Base-by-base conservation (phyloP, 495 filamentous ascomycete species). In the Entonaema liquescens region DNA sequence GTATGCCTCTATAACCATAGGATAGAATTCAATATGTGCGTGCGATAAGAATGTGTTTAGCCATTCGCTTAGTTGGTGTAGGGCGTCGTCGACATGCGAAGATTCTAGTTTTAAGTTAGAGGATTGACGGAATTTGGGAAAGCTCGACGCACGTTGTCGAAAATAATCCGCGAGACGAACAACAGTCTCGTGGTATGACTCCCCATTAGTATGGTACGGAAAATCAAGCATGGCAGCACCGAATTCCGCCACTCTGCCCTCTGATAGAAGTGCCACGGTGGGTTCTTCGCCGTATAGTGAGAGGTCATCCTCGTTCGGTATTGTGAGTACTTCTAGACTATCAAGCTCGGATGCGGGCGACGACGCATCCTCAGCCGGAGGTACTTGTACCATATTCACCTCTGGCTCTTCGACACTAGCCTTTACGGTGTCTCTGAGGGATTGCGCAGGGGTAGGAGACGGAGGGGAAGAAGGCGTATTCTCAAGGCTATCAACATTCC, bases 381-480 rank as follows among this genome's bases (percentile, higher is more conserved):
- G 54, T 42, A 50, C 33, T 49, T 72, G 65, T 57, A 75, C 50
- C 75, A 83, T 80, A 52, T 76, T 81, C 19, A 76, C 65, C 57
- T 83, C 81, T 15, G 78, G 53, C 50, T 77, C 79, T 71, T 84
- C 83, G n/a, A 83, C 76, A 59, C 79, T 82, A 49, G 72, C 54
- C 52, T 79, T 76, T 55, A 80, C 76, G 28, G 63, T 75, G 64
- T 81, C 77, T 52, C 35, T 65, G 11, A 57, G 58, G 23, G 60
- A 55, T 50, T 71, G 73, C 42, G 70, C 68, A 21, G 78, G 77
- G 6, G 80, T 77, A 12, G 82, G 83, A 31, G 84, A 85, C 13
- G 81, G 59, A 3, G 84, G 80, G 3, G 82, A 86, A n/a, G 83
- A 80, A 2, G 81, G 77, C 28, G 78, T 80, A 15, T 75, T 70